Base-by-base conservation (phyloP, 441 rosid species). In the Cnidoscolus chayamansa region DNA sequence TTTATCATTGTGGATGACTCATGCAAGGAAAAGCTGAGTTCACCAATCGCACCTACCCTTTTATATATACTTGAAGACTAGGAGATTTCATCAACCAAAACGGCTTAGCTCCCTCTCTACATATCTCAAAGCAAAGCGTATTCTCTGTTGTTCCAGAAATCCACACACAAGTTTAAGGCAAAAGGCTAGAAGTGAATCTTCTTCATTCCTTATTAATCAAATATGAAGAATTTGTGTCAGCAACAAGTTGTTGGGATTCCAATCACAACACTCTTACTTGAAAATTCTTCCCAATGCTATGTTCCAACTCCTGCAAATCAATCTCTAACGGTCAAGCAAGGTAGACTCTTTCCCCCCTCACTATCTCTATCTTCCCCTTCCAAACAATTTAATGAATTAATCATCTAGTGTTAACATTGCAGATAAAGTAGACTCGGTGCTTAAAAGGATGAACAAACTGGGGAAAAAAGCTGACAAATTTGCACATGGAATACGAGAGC, bases 381-480 rank as follows among this genome's bases (percentile, higher is more conserved):
- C 31, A 48, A 63, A 51, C 6, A 7, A 17, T 19, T 12, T n/a
- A 25, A 13, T 50, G 63, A 19, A 16, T 59, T 71, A 30, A 71
- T 31, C 60, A 51, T 9, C 31, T 31, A 56, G 10, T 70, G 13
- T 55, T 63, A 17, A 60, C 68, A n/a, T 45, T 67, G 72, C 84
- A 80, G 84, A 72, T 30, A 81, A 69, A 32, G 65, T 59, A 63
- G 80, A 73, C 65, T 78, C 83, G 7, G 62, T 82, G 77, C 74
- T 72, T 49, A 81, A 77, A 76, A 79, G 80, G 57, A 77, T 86
- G 73, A 84, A 84, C 78, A 84, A 71, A 80, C 67, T 82, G 0
- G 85, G 85, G 60, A 84, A 82, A 77, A 86, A 86, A 75, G 84
- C 87, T 30, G 83, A 81, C 67, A 82, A 80, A 71, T 85, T 88